phyloP scores from a whole-genome alignment of 768 basidiomycete species.

The Pleurotus citrinopileatus region DNA sequence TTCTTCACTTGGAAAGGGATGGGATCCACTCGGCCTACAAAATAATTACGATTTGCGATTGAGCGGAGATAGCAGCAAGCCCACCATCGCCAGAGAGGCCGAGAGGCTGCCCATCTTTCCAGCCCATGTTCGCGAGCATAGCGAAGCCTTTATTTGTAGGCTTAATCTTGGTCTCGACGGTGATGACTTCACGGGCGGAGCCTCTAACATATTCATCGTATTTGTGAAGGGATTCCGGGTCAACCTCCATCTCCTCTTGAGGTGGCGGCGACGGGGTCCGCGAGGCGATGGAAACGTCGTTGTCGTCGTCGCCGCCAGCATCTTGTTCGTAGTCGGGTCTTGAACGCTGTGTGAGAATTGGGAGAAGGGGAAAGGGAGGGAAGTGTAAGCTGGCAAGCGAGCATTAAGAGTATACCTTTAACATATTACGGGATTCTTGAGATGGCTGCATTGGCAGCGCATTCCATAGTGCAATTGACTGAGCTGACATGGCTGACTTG shows the following conservation, averaged over 20 bases:
- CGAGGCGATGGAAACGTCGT: slow-evolving; percentile 71
- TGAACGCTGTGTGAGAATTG: slow-evolving; percentile 58
- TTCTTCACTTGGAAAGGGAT: slow-evolving; percentile 79
- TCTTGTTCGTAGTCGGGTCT: slow-evolving; percentile 45
- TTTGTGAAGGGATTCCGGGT: slow-evolving; percentile 41
- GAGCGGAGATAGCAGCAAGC: slow-evolving; percentile 9
- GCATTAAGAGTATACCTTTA: slow-evolving; percentile 68
- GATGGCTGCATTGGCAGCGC: slow-evolving; percentile 50
- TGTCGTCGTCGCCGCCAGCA: slow-evolving; percentile 57
- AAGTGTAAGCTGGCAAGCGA: slow-evolving; percentile 44
- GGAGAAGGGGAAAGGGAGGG: slow-evolving; percentile 46
- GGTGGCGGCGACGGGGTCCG: slow-evolving; percentile 71
- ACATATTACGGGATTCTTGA: slow-evolving; percentile 19
- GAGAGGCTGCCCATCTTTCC: slow-evolving; percentile 76
- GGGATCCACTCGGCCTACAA: slow-evolving; percentile 75
- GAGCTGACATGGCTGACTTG: slow-evolving; percentile 52
- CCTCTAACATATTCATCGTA: slow-evolving; percentile 65
- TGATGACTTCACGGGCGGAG: slow-evolving; percentile 61
- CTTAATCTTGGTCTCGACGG: slow-evolving; percentile 80
- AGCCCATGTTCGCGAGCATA: slow-evolving; percentile 79
- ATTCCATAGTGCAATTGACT: slow-evolving; percentile 70
- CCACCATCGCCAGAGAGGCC: slow-evolving; percentile 76
- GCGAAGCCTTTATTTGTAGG: slow-evolving; percentile 77
- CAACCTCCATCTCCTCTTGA: slow-evolving; percentile 48
- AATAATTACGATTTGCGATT: not conserved